Conservation (phyloP, 805 yeast species). For the Wickerhamomyces hampshirensis region DNA sequence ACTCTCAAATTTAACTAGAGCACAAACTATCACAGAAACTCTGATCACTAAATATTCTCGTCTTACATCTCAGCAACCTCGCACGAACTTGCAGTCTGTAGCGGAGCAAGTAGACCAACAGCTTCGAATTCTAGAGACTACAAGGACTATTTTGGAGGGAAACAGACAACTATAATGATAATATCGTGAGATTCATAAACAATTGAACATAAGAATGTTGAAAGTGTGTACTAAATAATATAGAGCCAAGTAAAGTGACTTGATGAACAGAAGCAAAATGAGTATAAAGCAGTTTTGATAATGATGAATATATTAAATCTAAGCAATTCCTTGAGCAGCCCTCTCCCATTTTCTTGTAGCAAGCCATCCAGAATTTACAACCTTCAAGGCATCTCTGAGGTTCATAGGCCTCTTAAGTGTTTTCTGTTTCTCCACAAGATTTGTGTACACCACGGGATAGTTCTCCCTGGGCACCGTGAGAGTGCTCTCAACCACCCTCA, state of each 20-base stretch:
- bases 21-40: constrained; percentile 7
- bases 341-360: constrained; percentile 71
- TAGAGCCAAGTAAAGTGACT: too few species aligned
- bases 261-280: not conserved
- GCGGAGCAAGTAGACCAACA: constrained; percentile 72
- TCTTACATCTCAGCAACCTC: constrained; percentile 1
- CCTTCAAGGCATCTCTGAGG: constrained; percentile 62
- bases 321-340: constrained; percentile 34
- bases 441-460: constrained; percentile 59
- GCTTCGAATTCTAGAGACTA: constrained; percentile 62
- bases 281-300: not conserved
- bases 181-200: too few species aligned
- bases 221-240: too few species aligned
- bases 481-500: constrained; percentile 18
- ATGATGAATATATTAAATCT: not conserved
- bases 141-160: constrained; percentile 35
- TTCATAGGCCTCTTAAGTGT: constrained; percentile 67
- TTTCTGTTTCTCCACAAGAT: constrained; percentile 65
- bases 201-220: too few species aligned
- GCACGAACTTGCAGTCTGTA: constrained; percentile 40
- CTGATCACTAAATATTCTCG: constrained; percentile 6
- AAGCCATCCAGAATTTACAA: constrained; percentile 83
- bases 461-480: constrained; percentile 41
- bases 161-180: constrained; percentile 12
- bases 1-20: constrained; percentile 10